Evolutionary conservation across 2,329 filamentous ascomycete genomes (phyloP), one percentile per base, ranked within the genome.

Genomic region (Claviceps cyperi): DNA sequence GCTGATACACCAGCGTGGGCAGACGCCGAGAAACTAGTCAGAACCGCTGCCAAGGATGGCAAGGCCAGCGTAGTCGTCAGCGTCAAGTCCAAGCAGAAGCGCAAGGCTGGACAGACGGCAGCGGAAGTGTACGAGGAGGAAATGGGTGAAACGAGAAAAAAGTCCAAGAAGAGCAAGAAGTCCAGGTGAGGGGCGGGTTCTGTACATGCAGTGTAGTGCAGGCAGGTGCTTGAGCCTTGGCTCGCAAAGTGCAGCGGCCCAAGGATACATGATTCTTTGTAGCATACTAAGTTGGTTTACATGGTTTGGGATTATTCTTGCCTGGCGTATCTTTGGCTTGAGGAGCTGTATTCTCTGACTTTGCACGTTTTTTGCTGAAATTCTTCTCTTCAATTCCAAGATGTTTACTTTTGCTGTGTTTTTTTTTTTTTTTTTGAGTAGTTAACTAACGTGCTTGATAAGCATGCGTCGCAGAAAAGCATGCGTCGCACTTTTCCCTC

Each of bases 41-140:
- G 73, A 19, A 74, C 64, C 50, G 76, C 77, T 2, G 59, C 70
- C 40, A 76, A 77, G 64, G 73, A 68, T 24, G 77, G 77, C 9
- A 73, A 76, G 47, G 69, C 72, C 46, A 78, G 74, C 59, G 73
- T 74, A 15, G 83, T 81, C 0, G 87, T 96, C 28, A 90, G 85
- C 62, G 80, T 97, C 50, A 92, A 90, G 73, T 79, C 81, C n/a
- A 87, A 89, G 67, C 58, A 64, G 55, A 91, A 92, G 74, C 75
- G 87, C 58, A 94, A 94, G 69, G 84, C 79, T 0, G 72, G 69
- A 8, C 65, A 66, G 51, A 78, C 75, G 15, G 80, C 78, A 4
- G 71, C 69, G 21, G 80, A 83, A 59, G 74, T 82, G 15, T 83
- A 81, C 57, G 79, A 81, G 49, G 72, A 81, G 60, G 75, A 69